phyloP scores from a whole-genome alignment of 176 grass and related monocot species.

The Areca catechu region DNA sequence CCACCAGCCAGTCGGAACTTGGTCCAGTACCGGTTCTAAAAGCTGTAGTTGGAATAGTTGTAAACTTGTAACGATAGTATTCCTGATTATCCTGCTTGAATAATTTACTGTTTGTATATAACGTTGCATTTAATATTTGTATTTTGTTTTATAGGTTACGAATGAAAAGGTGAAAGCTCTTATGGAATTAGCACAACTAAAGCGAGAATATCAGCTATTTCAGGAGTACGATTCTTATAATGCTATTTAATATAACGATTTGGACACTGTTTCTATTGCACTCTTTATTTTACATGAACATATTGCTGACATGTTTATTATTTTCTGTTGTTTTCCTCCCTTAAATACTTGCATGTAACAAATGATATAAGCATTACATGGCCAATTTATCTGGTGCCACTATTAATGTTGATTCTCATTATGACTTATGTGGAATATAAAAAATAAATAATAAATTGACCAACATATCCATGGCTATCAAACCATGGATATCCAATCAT shows the following conservation, averaged over 20 bases:
- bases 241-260: neutral
- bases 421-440: no score
- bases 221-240: conserved; percentile 51
- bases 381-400: no score
- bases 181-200: conserved; percentile 81
- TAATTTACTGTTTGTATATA: conserved; percentile 8
- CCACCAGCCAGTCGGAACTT: no score
- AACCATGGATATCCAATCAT: no score
- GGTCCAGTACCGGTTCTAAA: no score
- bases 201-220: conserved; percentile 60
- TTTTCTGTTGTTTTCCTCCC: neutral
- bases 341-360: no score
- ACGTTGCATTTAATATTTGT: conserved; percentile 9
- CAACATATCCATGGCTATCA: no score
- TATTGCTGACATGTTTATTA: neutral
- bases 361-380: no score
- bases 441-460: no score
- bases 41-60: no score
- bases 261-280: neutral
- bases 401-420: no score
- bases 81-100: neutral
- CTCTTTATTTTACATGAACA: conserved; percentile 4
- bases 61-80: neutral
- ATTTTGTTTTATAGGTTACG: conserved; percentile 50
- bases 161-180: conserved; percentile 85